Evolutionary conservation across 2,329 filamentous ascomycete genomes (phyloP).

Genomic region (Geoglossum cookeanum): DNA sequence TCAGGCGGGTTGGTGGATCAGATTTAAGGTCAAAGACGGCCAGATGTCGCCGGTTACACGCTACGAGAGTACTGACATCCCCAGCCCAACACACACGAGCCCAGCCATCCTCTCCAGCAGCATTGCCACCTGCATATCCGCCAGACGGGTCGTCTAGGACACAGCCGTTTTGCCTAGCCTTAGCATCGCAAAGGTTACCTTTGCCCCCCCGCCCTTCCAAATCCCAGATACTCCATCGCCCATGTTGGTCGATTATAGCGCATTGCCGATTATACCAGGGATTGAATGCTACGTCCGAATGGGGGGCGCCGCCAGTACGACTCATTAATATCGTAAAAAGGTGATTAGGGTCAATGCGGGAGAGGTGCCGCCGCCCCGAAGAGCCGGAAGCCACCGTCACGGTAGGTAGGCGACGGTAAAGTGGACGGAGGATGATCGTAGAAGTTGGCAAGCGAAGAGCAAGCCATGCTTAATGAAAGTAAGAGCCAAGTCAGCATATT

Average conservation of each 20-base stretch:
- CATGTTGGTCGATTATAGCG: slow-evolving; percentile 43
- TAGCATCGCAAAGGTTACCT: background rate
- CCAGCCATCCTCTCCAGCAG: slow-evolving; percentile 26
- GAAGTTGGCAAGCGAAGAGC: slow-evolving; percentile 29
- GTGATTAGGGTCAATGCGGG: slow-evolving; percentile 36
- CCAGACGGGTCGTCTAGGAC: slow-evolving; percentile 7
- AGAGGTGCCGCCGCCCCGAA: slow-evolving; percentile 18
- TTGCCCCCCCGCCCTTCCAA: slow-evolving; percentile 3
- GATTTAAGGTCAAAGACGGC: slow-evolving; percentile 18
- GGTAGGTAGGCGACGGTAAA: slow-evolving; percentile 15
- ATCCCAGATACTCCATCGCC: slow-evolving; percentile 40
- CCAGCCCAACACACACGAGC: slow-evolving; percentile 29
- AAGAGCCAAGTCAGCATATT: background rate
- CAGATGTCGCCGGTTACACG: slow-evolving; percentile 28
- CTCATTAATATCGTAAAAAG: slow-evolving; percentile 32
- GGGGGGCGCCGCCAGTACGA: slow-evolving; percentile 34
- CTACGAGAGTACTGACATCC: slow-evolving; percentile 28
- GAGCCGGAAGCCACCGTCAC: too few relatives aligned
- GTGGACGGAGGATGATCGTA: slow-evolving; percentile 29
- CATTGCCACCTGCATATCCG: slow-evolving; percentile 7
- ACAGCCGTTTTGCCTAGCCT: slow-evolving; percentile 23
- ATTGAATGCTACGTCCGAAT: slow-evolving; percentile 47
- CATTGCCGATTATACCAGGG: slow-evolving; percentile 41
- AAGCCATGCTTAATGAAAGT: slow-evolving; percentile 22
- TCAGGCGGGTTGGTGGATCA: slow-evolving; percentile 10